Conservation (phyloP, 371 early-diverging fungal genomes). For the Entomophthora muscae region DNA sequence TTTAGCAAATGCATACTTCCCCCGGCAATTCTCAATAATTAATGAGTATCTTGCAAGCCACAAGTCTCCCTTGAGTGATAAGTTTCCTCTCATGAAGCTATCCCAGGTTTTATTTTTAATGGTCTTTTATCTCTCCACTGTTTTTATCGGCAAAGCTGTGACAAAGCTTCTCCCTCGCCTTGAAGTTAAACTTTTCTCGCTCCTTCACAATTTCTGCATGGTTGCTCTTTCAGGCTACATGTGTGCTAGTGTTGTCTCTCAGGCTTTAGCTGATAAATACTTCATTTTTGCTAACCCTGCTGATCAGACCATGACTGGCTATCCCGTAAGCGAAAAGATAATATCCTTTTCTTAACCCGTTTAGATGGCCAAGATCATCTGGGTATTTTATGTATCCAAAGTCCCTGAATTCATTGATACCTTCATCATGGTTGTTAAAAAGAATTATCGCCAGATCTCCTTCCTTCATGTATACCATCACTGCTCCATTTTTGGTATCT, state of each 20-base stretch:
- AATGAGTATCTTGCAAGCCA: slow-evolving; percentile 14
- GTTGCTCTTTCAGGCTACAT: slow-evolving; percentile 29
- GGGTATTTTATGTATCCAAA: slow-evolving; percentile 39
- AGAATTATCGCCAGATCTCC: slow-evolving; percentile 41
- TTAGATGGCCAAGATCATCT: slow-evolving; percentile 29
- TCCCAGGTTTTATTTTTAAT: slow-evolving; percentile 27
- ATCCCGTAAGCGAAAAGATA: slow-evolving; percentile 17
- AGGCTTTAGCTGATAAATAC: slow-evolving; percentile 25
- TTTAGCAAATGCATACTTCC: neutral
- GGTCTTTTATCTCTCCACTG: slow-evolving; percentile 19
- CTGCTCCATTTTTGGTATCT: slow-evolving; percentile 32
- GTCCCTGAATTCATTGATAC: slow-evolving; percentile 40
- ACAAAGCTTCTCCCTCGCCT: slow-evolving; percentile 21
- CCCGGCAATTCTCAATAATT: slow-evolving; percentile 5
- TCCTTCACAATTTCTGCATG: slow-evolving; percentile 27
- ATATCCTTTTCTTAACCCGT: neutral
- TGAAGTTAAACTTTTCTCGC: slow-evolving; percentile 21
- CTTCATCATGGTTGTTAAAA: slow-evolving; percentile 41
- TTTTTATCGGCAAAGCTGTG: slow-evolving; percentile 24
- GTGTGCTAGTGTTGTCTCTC: slow-evolving; percentile 22
- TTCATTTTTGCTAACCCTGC: slow-evolving; percentile 23
- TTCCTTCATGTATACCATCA: slow-evolving; percentile 53
- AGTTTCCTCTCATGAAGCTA: slow-evolving; percentile 39
- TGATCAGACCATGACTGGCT: slow-evolving; percentile 16
- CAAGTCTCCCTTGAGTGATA: slow-evolving; percentile 19